Conservation (phyloP, 305 asterid genomes). For the Fraxinus angustifolia region DNA sequence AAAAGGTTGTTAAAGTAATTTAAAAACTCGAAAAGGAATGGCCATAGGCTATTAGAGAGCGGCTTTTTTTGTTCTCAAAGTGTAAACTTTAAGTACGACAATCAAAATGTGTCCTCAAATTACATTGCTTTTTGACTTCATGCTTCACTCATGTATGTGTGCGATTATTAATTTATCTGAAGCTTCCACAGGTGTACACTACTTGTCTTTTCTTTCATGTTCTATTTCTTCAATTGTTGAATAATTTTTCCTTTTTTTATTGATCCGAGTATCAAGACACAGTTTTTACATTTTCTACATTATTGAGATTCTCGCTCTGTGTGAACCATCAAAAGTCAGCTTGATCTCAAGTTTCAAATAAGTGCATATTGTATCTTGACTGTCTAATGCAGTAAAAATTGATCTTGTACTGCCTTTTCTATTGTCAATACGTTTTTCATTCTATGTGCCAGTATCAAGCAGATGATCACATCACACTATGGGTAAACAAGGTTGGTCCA, state of each 20-base stretch:
- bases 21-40: constrained; percentile 1
- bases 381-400: constrained; percentile 3
- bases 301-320: neutral
- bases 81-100: neutral
- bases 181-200: neutral
- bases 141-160: neutral
- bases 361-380: constrained; percentile 11
- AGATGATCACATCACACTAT: constrained; percentile 59
- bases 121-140: neutral
- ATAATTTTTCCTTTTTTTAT: neutral
- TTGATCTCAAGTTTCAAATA: neutral
- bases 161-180: neutral
- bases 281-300: neutral
- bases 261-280: neutral
- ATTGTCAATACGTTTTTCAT: constrained; percentile 6
- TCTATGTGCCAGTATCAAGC: constrained; percentile 71
- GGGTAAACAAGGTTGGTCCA: constrained; percentile 90
- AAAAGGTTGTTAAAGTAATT: neutral
- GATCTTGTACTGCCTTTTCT: constrained; percentile 13
- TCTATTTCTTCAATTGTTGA: neutral
- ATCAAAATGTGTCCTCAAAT: neutral
- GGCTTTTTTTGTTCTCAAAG: neutral
- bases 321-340: constrained; percentile 8
- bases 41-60: neutral
- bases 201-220: neutral